These are phyloP conservation scores for Reutealis trisperma DNA, from an alignment of 345 rosid genomes.

Conservation along the genomic window DNA sequence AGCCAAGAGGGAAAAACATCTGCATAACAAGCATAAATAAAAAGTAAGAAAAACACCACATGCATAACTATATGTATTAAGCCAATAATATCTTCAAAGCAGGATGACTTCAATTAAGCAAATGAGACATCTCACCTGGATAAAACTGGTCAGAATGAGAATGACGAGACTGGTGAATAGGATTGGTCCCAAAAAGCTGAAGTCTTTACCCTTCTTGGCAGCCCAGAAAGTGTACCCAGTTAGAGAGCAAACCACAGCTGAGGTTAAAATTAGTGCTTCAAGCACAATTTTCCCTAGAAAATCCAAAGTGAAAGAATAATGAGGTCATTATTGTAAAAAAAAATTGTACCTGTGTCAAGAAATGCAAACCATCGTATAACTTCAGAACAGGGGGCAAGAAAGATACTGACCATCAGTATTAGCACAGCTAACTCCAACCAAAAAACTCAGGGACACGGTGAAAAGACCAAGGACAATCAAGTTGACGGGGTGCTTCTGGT, in stretches of 20 bases:
- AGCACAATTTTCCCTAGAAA: conserved; percentile 84
- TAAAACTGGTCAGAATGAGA: conserved; percentile 72
- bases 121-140: conserved; percentile 59
- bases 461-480: conserved; percentile 81
- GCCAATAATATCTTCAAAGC: background rate
- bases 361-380: background rate
- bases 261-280: conserved; percentile 81
- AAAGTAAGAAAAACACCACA: conserved; percentile 2
- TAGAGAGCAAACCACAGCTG: conserved; percentile 74
- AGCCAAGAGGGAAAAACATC: conserved; percentile 89
- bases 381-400: conserved; percentile 16
- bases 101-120: background rate
- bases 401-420: conserved; percentile 69
- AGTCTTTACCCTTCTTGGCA: conserved; percentile 91
- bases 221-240: conserved; percentile 99
- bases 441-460: conserved; percentile 75
- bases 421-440: conserved; percentile 88
- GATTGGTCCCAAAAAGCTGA: conserved; percentile 86
- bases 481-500: conserved; percentile 92
- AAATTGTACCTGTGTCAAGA: conserved; percentile 8
- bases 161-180: conserved; percentile 80
- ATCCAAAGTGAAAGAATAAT: background rate
- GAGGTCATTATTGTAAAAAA: background rate
- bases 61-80: background rate
- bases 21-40: conserved; percentile 21